Conservation (phyloP, 257 asterid species). For the Verbena officinalis region DNA sequence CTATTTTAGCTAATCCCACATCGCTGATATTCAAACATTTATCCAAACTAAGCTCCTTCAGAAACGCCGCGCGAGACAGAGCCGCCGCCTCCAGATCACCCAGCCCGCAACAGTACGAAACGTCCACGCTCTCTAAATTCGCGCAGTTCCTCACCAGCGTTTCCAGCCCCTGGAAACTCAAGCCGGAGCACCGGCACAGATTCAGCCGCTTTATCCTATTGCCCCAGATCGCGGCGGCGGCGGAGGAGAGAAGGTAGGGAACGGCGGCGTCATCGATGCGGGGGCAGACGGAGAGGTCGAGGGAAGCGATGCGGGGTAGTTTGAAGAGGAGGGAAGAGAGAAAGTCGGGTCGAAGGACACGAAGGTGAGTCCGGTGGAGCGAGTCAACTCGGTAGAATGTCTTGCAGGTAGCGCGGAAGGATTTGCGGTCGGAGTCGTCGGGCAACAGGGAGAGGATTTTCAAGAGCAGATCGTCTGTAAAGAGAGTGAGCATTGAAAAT, state of each 20-base stretch:
- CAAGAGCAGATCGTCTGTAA: slow-evolving; percentile 56
- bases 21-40: slow-evolving; percentile 60
- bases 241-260: slow-evolving; percentile 29
- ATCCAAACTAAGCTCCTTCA: slow-evolving; percentile 57
- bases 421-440: slow-evolving; percentile 50
- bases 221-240: slow-evolving; percentile 31
- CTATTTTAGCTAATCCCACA: slow-evolving; percentile 67
- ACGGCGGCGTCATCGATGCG: slow-evolving; percentile 50
- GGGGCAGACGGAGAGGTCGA: slow-evolving; percentile 77
- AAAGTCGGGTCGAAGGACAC: slow-evolving; percentile 65
- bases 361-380: slow-evolving; percentile 58
- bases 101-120: slow-evolving; percentile 54
- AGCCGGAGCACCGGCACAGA: slow-evolving; percentile 59
- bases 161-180: slow-evolving; percentile 44
- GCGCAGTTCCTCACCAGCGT: slow-evolving; percentile 40
- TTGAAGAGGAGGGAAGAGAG: slow-evolving; percentile 49
- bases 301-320: slow-evolving; percentile 44
- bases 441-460: slow-evolving; percentile 40
- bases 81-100: slow-evolving; percentile 78
- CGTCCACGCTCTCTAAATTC: slow-evolving; percentile 49
- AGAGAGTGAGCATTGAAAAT: slow-evolving; percentile 31
- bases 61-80: slow-evolving; percentile 39
- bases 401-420: slow-evolving; percentile 63
- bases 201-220: slow-evolving; percentile 41
- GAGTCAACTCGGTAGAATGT: slow-evolving; percentile 55